Conservation (phyloP, 768 basidiomycete species). For the Cystobasidium onofrii region DNA sequence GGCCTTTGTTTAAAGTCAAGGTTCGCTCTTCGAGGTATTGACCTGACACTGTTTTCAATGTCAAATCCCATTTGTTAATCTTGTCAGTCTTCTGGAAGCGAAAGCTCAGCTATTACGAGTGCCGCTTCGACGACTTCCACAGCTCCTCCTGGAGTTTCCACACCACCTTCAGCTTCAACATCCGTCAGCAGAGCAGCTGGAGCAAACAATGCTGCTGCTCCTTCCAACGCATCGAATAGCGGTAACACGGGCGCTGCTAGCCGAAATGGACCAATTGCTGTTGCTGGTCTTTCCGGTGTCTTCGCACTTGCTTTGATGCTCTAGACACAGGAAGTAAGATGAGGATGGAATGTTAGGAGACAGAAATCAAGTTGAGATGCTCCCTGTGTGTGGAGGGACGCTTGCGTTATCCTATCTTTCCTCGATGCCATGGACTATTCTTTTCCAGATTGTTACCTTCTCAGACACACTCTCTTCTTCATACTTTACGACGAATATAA, state of each 20-base stretch:
- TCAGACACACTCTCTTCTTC: no score
- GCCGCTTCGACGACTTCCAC: neutral
- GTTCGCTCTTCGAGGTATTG: no score
- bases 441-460: no score
- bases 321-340: neutral
- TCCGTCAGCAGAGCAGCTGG: neutral
- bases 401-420: no score
- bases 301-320: neutral
- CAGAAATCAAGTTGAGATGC: no score
- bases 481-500: no score
- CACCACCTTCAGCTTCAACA: neutral
- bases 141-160: neutral
- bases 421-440: no score
- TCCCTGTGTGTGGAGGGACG: no score
- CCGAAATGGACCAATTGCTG: neutral
- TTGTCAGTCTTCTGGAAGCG: neutral
- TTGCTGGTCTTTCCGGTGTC: neutral
- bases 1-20: no score
- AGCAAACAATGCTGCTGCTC: constrained; percentile 7
- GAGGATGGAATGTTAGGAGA: no score
- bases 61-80: no score
- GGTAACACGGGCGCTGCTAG: neutral
- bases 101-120: neutral
- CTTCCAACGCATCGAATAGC: neutral
- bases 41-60: no score